These are phyloP conservation scores for Pythium phragmiticola DNA, from an alignment of 352 stramenopile species.

Conservation along the genomic window DNA sequence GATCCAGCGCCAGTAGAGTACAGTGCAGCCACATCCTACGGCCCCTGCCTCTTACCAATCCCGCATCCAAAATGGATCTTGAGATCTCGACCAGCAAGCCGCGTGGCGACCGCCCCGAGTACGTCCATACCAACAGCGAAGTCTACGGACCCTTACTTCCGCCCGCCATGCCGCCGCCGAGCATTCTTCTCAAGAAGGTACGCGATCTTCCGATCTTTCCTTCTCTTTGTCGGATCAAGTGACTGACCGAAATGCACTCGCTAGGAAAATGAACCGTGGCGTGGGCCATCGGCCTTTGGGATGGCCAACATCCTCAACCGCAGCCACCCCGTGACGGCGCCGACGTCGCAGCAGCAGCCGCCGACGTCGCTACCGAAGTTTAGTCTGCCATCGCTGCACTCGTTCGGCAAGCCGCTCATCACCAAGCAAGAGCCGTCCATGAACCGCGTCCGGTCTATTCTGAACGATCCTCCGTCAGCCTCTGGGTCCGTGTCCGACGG, in stretches of 20 bases:
- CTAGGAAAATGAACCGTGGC: slow-evolving; percentile 71
- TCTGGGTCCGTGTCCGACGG: slow-evolving; percentile 25
- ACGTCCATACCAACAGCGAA: slow-evolving; percentile 7
- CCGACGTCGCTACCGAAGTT: slow-evolving; percentile 49
- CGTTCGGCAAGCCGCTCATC: slow-evolving; percentile 64
- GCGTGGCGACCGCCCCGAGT: slow-evolving; percentile 2
- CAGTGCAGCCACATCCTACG: neutral
- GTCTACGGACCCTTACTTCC: slow-evolving; percentile 10
- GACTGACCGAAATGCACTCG: neutral
- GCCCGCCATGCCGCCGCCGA: slow-evolving; percentile 11
- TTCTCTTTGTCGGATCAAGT: neutral
- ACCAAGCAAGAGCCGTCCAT: slow-evolving; percentile 47
- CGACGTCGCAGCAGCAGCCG: slow-evolving; percentile 9
- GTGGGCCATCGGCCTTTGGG: slow-evolving; percentile 62
- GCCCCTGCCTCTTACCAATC: neutral
- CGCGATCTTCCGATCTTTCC: neutral
- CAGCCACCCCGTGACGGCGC: slow-evolving; percentile 13
- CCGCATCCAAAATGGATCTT: slow-evolving; percentile 24
- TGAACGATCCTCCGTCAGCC: slow-evolving; percentile 31
- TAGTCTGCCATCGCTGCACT: slow-evolving; percentile 74
- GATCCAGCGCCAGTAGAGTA: slow-evolving; percentile 20
- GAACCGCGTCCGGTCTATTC: slow-evolving; percentile 34
- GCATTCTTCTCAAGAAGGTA: slow-evolving; percentile 28
- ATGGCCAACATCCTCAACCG: slow-evolving; percentile 83
- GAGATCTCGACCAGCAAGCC: slow-evolving; percentile 32